Conservation (phyloP, 2,329 filamentous ascomycete genomes). For the Nothomitra cinnamomea region DNA sequence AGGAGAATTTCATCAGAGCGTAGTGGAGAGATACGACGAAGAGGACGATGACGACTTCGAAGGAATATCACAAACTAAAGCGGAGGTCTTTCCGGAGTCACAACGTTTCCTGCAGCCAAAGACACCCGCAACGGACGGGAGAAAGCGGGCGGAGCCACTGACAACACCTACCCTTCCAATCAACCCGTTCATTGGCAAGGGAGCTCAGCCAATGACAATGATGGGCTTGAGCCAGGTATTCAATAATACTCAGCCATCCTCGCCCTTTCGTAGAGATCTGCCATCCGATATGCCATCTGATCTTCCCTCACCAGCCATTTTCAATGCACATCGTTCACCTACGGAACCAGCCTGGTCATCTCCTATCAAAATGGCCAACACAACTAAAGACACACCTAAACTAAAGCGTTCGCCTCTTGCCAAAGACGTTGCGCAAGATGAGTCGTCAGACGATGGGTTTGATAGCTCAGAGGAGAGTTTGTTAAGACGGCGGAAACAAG, state of each 20-base stretch:
- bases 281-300: conserved; percentile 25
- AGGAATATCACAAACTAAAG: conserved; percentile 14
- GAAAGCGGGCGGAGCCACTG: conserved; percentile 18
- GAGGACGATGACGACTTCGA: conserved; percentile 1
- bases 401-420: background rate
- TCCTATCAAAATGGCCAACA: background rate
- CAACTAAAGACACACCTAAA: background rate
- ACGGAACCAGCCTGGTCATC: background rate
- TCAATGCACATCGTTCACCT: conserved; percentile 11
- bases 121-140: conserved; percentile 24
- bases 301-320: conserved; percentile 31
- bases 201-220: conserved; percentile 21
- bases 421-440: background rate
- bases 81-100: conserved; percentile 28
- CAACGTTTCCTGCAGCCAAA: conserved; percentile 23
- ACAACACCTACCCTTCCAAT: conserved; percentile 19
- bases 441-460: conserved; percentile 5
- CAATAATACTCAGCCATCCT: conserved; percentile 29
- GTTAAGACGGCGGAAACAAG: background rate
- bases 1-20: conserved; percentile 1
- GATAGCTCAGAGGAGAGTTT: background rate
- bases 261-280: conserved; percentile 22
- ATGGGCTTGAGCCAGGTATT: conserved; percentile 32
- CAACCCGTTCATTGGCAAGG: conserved; percentile 25
- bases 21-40: background rate